Base-by-base conservation (phyloP, 148 eudicot species). In the Rhododendron henanense region DNA sequence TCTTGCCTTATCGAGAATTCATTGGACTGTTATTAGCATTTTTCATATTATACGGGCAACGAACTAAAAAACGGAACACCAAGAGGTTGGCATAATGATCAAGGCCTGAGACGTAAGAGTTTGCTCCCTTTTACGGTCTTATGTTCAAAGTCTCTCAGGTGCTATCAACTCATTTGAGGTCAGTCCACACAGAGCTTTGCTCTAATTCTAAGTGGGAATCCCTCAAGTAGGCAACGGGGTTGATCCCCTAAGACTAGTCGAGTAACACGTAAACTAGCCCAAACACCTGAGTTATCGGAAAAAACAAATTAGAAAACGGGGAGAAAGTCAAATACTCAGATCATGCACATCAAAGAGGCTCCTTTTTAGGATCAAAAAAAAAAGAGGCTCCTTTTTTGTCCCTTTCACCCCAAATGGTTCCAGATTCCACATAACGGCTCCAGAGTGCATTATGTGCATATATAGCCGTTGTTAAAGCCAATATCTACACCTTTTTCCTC, bases 131-230 rank as follows among this genome's bases (percentile, higher is more conserved):
- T 53, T 53, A 13, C 57, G 1, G 2, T 53, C 5, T 13, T 53
- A 15, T 1, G 4, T 53, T 53, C 16, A 0, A 53, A 13, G 0
- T 0, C 1, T 55, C 1, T 55, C 21, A 18, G 1, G 1, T 0
- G 23, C 19, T 55, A 55, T 4, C 57, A 1, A 55, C 6, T 55
- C 61, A 0, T 55, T 5, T 55, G 23, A 55, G 23, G 1, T 0
- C 5, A 55, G 21, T 55, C 5, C 1, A 55, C 6, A 55, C 6
- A 16, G 6, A 55, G 0, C 16, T 55, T 55, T 16, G 6, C 21
- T 18, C 7, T 55, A 55, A 55, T 15, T 16, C 5, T 55, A 55
- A 55, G 0, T 55, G 14, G 2, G 2, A 55, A 18, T 0, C 61
- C 61, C 6, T 0, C 23, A 55, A 18, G 21, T 55, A 5, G 21